Percentiles rank a stretch among this genome's conserved stretches.
These are phyloP conservation scores for Hypoxylon sp. DNA, from an alignment of 2,329 filamentous ascomycete genomes.

Conservation along the genomic window DNA sequence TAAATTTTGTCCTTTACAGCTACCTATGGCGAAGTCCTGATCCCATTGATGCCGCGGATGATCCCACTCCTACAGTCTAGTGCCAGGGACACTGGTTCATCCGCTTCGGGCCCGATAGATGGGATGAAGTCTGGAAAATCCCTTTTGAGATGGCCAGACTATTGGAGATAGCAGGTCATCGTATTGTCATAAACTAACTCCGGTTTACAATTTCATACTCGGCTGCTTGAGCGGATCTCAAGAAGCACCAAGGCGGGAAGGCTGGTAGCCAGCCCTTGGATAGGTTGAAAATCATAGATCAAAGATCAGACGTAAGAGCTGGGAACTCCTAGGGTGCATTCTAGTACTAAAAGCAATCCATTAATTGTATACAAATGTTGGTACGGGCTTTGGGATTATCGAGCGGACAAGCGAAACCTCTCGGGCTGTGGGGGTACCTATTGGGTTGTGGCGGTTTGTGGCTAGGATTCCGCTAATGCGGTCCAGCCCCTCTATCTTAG, in stretches of 20 bases:
- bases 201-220: background rate
- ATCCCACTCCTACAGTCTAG: background rate
- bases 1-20: background rate
- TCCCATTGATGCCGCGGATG: background rate
- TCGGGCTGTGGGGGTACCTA: background rate
- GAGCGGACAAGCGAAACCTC: background rate
- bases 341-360: too few species aligned
- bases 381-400: background rate
- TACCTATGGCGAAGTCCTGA: background rate
- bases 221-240: background rate
- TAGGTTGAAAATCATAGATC: background rate
- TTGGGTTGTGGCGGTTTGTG: slow-evolving; percentile 7
- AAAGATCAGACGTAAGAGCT: background rate
- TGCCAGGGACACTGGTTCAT: slow-evolving; percentile 1
- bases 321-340: background rate
- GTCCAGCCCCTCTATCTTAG: slow-evolving; percentile 23
- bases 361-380: background rate
- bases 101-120: background rate
- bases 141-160: background rate
- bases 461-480: background rate
- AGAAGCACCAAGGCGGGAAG: background rate
- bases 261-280: background rate
- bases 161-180: slow-evolving; percentile 1
- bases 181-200: background rate
- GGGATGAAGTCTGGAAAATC: background rate